Evolutionary conservation across 768 basidiomycete species (phyloP), one percentile per base, ranked within the genome.

Genomic region (Calocybe gangraenosa): DNA sequence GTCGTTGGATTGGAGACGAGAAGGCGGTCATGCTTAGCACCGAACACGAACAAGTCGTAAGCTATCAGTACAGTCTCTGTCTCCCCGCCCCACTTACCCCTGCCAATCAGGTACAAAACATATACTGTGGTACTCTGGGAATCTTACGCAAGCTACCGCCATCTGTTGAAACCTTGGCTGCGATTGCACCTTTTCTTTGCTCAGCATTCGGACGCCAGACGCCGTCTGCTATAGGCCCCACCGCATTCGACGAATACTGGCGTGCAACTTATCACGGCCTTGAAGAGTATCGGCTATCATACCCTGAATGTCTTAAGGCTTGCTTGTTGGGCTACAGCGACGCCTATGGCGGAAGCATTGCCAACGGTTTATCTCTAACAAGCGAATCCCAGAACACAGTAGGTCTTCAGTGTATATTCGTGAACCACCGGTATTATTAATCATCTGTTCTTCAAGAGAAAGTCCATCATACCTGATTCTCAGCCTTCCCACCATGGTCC

Each of bases 231-330:
- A 61, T 69, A 15, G 81, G 78, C 0, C 74, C 78, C 0, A 53
- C 73, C 5, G 70, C 74, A 1, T 85, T 84, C 48, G 67, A 70
- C 50, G 62, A 58, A 2, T 84, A 79, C 56, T 85, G 82, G 82
- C 67, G 67, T n/a, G 60, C 61, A 31, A 77, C 76, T 2, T 82
- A 78, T 54, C 71, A 77, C 25, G 62, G 61, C n/a, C 63, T 56
- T 28, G 58, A 59, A 20, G 62, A 71, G 23, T 67, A 73, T 21
- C 58, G 56, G 39, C 32, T 51, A 0, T 46, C 55, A 14, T 74
- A 76, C 46, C 78, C 81, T 40, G 62, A 62, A 9, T 74, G 70
- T 34, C 59, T 84, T 31, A 63, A 63, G 44, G 62, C 60, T 7
- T 75, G 71, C 42, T 59, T 84, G 18, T 58, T 65, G 45, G 74